Conservation (phyloP, 2,329 filamentous ascomycete genomes). For the Magnaporthiopsis incrustans region DNA sequence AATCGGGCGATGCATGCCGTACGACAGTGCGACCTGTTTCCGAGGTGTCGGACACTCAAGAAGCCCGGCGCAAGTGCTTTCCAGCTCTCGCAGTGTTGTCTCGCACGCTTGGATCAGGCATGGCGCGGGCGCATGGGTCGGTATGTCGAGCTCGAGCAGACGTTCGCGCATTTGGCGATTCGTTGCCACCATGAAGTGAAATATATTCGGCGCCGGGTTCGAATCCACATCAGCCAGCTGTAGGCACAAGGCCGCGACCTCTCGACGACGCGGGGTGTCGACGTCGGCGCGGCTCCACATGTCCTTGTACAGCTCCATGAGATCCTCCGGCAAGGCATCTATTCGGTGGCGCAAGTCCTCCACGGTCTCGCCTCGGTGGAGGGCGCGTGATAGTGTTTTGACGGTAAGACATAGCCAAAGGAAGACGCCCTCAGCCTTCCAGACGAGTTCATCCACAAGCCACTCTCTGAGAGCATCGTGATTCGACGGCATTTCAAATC, state of each 20-base stretch:
- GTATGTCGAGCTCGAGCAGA: neutral
- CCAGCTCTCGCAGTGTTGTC: neutral
- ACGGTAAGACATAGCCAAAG: slow-evolving; percentile 3
- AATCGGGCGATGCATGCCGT: neutral
- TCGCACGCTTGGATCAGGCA: neutral
- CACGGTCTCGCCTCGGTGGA: neutral
- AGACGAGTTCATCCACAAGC: neutral
- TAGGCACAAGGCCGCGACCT: neutral
- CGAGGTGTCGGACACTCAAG: neutral
- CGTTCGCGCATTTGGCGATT: neutral
- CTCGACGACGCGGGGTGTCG: neutral
- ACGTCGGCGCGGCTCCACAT: slow-evolving; percentile 1
- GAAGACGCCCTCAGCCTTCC: slow-evolving; percentile 5
- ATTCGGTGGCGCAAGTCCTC: neutral
- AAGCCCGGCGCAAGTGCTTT: slow-evolving; percentile 2
- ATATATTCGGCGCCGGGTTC: too few relatives aligned
- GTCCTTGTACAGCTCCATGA: neutral
- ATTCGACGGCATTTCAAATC: neutral
- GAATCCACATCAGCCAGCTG: neutral
- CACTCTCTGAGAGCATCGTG: neutral
- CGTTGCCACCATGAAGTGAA: neutral
- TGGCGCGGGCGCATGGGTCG: neutral
- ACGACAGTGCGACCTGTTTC: too few relatives aligned
- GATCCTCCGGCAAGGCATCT: neutral
- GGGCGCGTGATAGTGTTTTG: neutral